Evolutionary conservation across 768 basidiomycete species (phyloP).

Genomic region (Naganishia onofrii): DNA sequence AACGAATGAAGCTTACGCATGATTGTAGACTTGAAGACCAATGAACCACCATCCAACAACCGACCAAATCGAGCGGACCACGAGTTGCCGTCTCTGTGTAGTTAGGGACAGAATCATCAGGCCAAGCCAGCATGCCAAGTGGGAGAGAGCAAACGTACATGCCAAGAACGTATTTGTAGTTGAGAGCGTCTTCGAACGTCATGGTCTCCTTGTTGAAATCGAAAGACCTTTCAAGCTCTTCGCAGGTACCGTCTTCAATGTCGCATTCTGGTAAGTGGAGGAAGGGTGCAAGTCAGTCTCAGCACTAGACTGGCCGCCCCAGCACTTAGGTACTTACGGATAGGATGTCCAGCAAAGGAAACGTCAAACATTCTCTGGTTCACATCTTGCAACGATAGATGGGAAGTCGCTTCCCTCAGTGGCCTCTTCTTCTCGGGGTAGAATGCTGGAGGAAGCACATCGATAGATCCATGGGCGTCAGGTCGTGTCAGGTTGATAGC

Average conservation of each 20-base stretch:
- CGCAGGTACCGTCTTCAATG: conserved; percentile 44
- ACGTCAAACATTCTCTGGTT: conserved; percentile 40
- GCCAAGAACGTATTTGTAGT: conserved; percentile 48
- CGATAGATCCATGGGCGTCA: conserved; percentile 14
- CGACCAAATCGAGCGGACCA: conserved; percentile 51
- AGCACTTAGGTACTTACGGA: too few relatives aligned
- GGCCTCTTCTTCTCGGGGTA: conserved; percentile 15
- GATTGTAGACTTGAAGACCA: conserved; percentile 49
- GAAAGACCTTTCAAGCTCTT: conserved; percentile 39
- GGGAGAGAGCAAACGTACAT: conserved; percentile 38
- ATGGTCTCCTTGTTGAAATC: conserved; percentile 33
- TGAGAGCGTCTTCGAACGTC: conserved; percentile 40
- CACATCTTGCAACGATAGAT: not conserved
- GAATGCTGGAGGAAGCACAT: conserved; percentile 30
- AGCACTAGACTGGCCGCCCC: too few relatives aligned
- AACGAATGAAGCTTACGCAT: conserved; percentile 40
- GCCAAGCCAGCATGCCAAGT: not conserved
- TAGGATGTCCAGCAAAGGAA: conserved; percentile 39
- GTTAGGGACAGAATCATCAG: conserved; percentile 18
- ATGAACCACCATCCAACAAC: conserved; percentile 40
- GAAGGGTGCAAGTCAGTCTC: not conserved
- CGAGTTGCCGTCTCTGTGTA: conserved; percentile 45
- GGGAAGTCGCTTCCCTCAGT: conserved; percentile 15
- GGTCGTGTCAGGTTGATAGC: conserved; percentile 31
- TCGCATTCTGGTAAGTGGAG: conserved; percentile 37